phyloP scores from a whole-genome alignment of 345 rosid species.

The Reutealis trisperma region DNA sequence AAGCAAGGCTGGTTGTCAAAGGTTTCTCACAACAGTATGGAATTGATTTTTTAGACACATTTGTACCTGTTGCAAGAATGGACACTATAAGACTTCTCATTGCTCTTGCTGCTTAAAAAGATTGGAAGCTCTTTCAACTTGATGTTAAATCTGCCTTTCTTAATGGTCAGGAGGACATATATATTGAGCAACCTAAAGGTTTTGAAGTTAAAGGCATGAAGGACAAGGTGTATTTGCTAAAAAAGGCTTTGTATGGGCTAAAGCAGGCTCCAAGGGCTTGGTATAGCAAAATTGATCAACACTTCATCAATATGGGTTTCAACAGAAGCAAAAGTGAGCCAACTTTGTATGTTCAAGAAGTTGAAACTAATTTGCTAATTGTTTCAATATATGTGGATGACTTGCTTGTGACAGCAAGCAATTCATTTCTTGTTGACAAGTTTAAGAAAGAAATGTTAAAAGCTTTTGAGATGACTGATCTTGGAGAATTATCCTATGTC shows the following conservation, averaged over 20 bases:
- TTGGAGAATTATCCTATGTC: background rate
- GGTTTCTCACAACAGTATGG: background rate
- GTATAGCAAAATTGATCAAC: too few species aligned
- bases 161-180: background rate
- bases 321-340: too few species aligned
- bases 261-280: too few species aligned
- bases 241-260: background rate
- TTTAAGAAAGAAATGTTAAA: background rate
- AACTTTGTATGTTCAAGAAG: background rate
- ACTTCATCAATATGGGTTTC: too few species aligned
- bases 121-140: background rate
- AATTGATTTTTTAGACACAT: background rate
- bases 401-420: background rate
- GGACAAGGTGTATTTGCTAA: background rate
- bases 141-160: background rate
- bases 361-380: background rate
- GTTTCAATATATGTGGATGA: background rate
- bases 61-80: background rate
- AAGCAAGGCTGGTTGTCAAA: background rate
- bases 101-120: background rate
- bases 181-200: background rate
- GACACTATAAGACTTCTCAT: background rate
- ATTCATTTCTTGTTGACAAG: background rate
- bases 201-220: background rate
- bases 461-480: slow-evolving; percentile 3